Conservation (phyloP, 495 filamentous ascomycete species). For the Trichoderma reesei region DNA sequence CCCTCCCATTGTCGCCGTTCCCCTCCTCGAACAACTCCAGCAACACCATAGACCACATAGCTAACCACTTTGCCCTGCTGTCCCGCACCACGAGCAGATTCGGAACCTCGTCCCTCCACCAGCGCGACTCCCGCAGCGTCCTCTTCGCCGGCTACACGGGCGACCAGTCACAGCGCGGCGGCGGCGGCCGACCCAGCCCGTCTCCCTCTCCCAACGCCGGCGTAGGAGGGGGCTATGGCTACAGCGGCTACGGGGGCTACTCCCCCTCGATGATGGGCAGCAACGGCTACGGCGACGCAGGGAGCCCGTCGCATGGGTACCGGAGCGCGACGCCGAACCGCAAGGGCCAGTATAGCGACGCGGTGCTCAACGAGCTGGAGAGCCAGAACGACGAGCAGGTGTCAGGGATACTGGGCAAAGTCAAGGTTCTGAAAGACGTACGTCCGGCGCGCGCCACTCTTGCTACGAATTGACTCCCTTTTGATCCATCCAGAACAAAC, state of each 20-base stretch:
- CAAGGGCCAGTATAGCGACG: conserved; percentile 86
- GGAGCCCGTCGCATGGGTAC: conserved; percentile 23
- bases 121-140: conserved; percentile 77
- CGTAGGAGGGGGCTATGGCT: background rate
- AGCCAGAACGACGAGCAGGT: conserved; percentile 90
- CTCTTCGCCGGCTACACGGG: conserved; percentile 79
- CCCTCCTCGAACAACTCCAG: background rate
- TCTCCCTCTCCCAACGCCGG: conserved; percentile 23
- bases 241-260: conserved; percentile 17
- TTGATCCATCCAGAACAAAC: background rate
- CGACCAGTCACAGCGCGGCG: conserved; percentile 36
- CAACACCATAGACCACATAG: background rate
- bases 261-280: background rate
- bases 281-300: conserved; percentile 28
- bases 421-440: conserved; percentile 86
- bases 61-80: background rate
- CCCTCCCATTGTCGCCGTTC: background rate
- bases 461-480: no score
- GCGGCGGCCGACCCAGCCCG: conserved; percentile 26
- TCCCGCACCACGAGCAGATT: conserved; percentile 34
- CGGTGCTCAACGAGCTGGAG: conserved; percentile 86
- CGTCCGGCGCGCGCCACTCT: conserved; percentile 23
- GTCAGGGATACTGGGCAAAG: conserved; percentile 82
- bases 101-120: conserved; percentile 53
- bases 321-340: conserved; percentile 72